These are phyloP conservation scores for Pichia inconspicua DNA, from an alignment of 1,139 yeast species.

Conservation along the genomic window DNA sequence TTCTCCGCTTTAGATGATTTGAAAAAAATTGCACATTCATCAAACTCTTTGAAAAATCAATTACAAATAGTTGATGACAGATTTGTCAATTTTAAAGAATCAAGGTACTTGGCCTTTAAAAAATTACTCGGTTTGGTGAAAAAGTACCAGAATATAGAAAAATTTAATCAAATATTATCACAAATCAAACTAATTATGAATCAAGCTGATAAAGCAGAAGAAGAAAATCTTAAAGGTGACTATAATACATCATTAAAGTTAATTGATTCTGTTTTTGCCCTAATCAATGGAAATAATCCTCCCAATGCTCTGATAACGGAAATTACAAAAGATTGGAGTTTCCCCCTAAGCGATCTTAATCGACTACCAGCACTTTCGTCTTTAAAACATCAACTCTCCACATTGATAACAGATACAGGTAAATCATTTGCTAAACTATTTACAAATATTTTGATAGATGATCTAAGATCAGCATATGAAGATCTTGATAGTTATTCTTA, in stretches of 20 bases:
- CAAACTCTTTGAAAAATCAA: slow-evolving; percentile 43
- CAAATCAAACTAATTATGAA: slow-evolving; percentile 51
- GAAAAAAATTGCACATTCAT: slow-evolving; percentile 50
- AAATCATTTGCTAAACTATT: slow-evolving; percentile 55
- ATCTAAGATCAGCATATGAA: slow-evolving; percentile 51
- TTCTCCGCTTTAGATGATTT: slow-evolving; percentile 79
- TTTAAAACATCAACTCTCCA: slow-evolving; percentile 44
- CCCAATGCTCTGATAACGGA: slow-evolving; percentile 25
- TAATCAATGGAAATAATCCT: slow-evolving; percentile 45
- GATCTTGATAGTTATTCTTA: slow-evolving; percentile 43
- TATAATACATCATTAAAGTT: slow-evolving; percentile 42
- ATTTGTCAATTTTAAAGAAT: slow-evolving; percentile 37
- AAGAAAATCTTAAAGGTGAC: slow-evolving; percentile 37
- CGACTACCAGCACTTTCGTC: slow-evolving; percentile 52
- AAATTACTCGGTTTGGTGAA: slow-evolving; percentile 44
- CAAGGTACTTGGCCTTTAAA: slow-evolving; percentile 47
- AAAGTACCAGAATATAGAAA: slow-evolving; percentile 52
- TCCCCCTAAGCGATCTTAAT: slow-evolving; percentile 44
- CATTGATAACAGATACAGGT: slow-evolving; percentile 55
- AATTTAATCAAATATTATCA: slow-evolving; percentile 54
- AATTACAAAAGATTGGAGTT: slow-evolving; percentile 40
- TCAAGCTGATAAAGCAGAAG: slow-evolving; percentile 46
- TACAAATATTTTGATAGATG: slow-evolving; percentile 47
- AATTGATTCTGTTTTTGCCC: slow-evolving; percentile 47
- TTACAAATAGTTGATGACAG: slow-evolving; percentile 40